A percentile compares a stretch with the other conserved stretches of the same genome.
These are phyloP conservation scores for Rugonectria rugulosa DNA, from an alignment of 2,329 filamentous ascomycete genomes.

Conservation along the genomic window DNA sequence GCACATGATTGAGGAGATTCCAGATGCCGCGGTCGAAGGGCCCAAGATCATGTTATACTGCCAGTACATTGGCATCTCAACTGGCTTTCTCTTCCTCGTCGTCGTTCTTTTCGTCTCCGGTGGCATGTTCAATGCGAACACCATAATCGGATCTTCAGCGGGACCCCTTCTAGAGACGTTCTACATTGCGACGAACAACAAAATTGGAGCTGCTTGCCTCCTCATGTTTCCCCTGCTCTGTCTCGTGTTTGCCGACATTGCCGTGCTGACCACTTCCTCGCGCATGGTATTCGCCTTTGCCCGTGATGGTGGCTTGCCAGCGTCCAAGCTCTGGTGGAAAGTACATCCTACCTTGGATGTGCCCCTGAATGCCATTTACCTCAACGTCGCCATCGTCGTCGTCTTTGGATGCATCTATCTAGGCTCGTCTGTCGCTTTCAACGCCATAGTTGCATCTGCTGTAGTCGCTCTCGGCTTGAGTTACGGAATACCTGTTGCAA, in stretches of 20 bases:
- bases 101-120: slow-evolving; percentile 70
- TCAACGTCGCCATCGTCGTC: slow-evolving; percentile 67
- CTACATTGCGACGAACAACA: slow-evolving; percentile 66
- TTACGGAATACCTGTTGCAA: slow-evolving; percentile 76
- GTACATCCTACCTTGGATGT: slow-evolving; percentile 69
- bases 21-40: slow-evolving; percentile 40
- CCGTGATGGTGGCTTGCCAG: slow-evolving; percentile 70
- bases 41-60: slow-evolving; percentile 58
- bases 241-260: slow-evolving; percentile 68
- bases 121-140: slow-evolving; percentile 55
- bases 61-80: slow-evolving; percentile 67
- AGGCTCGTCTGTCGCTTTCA: slow-evolving; percentile 70
- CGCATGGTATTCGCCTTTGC: slow-evolving; percentile 74
- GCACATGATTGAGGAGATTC: slow-evolving; percentile 47
- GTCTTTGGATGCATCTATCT: slow-evolving; percentile 76
- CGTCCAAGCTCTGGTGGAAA: slow-evolving; percentile 64
- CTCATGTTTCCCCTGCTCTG: slow-evolving; percentile 73
- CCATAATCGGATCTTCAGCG: slow-evolving; percentile 59
- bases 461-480: slow-evolving; percentile 76
- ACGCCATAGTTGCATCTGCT: slow-evolving; percentile 73
- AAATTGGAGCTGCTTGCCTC: slow-evolving; percentile 68
- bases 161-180: slow-evolving; percentile 70
- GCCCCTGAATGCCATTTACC: slow-evolving; percentile 70
- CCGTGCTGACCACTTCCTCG: slow-evolving; percentile 70
- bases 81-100: slow-evolving; percentile 68